Conservation (phyloP, 768 basidiomycete species). For the Lactifluus pinguis region DNA sequence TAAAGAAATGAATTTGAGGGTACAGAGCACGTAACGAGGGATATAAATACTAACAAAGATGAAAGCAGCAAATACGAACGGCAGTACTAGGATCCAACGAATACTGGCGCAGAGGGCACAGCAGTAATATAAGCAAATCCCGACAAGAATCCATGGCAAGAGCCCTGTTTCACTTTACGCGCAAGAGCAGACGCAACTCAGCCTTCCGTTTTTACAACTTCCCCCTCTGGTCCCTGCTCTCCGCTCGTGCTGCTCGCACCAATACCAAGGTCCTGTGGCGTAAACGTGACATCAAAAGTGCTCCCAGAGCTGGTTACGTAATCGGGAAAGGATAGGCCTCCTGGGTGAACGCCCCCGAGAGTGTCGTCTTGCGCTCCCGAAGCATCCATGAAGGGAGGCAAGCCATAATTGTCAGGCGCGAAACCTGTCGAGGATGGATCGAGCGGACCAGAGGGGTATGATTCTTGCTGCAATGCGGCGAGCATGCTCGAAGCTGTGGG, state of each 20-base stretch:
- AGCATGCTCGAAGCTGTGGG: conserved; percentile 89
- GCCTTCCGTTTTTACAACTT: conserved; percentile 60
- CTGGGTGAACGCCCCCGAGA: conserved; percentile 47
- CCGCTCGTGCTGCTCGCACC: conserved; percentile 35
- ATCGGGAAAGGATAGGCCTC: conserved; percentile 63
- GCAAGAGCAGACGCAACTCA: conserved; percentile 24
- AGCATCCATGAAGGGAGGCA: conserved; percentile 72
- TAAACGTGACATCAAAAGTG: conserved; percentile 65
- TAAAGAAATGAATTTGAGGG: conserved; percentile 26
- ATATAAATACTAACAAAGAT: conserved; percentile 28
- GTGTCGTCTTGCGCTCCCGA: conserved; percentile 55
- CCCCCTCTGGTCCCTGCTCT: conserved; percentile 56
- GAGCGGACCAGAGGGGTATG: conserved; percentile 56
- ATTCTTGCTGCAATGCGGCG: conserved; percentile 72
- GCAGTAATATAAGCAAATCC: conserved; percentile 15
- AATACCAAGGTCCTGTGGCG: conserved; percentile 58
- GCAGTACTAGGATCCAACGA: conserved; percentile 16
- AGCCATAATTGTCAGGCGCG: conserved; percentile 58
- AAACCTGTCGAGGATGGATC: conserved; percentile 57
- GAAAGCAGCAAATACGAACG: conserved; percentile 32
- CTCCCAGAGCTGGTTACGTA: conserved; percentile 43
- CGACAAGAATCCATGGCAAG: conserved; percentile 14
- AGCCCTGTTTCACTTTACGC: conserved; percentile 2
- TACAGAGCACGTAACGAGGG: conserved; percentile 25
- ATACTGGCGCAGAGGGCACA: conserved; percentile 11